Conservation (phyloP, 2,329 filamentous ascomycete species). For the Sporothrix protearum region DNA sequence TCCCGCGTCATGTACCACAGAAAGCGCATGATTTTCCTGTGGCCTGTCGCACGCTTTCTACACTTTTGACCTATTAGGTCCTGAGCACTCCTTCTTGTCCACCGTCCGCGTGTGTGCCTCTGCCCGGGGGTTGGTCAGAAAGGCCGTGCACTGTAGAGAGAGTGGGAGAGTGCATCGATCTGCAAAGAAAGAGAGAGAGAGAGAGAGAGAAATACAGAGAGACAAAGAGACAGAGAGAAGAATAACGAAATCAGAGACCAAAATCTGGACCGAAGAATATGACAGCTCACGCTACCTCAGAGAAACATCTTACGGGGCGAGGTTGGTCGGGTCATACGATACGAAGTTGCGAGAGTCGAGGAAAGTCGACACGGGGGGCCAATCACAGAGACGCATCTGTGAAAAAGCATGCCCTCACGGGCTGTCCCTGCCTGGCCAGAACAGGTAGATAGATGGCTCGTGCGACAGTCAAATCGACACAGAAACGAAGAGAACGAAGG, state of each 20-base stretch:
- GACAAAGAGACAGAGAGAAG: not conserved
- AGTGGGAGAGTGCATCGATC: not conserved
- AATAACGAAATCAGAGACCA: not conserved
- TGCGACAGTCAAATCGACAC: not conserved
- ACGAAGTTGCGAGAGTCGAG: not conserved
- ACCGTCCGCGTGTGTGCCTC: not conserved
- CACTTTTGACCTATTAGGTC: not conserved
- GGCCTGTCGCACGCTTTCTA: not conserved
- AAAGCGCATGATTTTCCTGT: slow-evolving; percentile 18
- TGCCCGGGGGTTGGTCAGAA: not conserved
- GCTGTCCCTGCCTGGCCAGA: not conserved
- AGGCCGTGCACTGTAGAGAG: no score
- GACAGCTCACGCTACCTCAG: slow-evolving; percentile 4
- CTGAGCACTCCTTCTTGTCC: not conserved
- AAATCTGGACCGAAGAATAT: not conserved
- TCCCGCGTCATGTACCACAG: not conserved
- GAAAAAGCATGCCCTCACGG: not conserved
- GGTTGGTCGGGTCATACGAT: not conserved
- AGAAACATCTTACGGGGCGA: not conserved
- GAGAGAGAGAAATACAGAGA: not conserved
- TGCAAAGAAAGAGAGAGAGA: not conserved
- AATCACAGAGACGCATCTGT: not conserved
- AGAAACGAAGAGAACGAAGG: not conserved
- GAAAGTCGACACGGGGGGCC: not conserved
- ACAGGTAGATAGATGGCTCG: not conserved